phyloP scores from a whole-genome alignment of 495 filamentous ascomycete genomes.

The Tirmania nivea region DNA sequence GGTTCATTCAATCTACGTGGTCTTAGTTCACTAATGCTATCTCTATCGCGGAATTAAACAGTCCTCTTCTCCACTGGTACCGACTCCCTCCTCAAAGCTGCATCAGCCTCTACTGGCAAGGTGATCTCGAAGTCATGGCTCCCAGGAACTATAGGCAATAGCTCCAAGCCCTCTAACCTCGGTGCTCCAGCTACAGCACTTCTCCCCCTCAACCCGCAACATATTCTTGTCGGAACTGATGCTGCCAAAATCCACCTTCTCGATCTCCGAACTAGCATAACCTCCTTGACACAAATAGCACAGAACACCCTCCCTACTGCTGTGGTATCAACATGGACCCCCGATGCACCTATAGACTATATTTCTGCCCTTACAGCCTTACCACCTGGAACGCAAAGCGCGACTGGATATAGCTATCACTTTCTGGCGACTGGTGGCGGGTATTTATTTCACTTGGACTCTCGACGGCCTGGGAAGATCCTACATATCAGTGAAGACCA shows the following conservation, averaged over 20 bases:
- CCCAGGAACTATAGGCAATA: slow-evolving; percentile 5
- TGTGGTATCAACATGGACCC: slow-evolving; percentile 5
- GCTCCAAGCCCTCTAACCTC: slow-evolving; percentile 24
- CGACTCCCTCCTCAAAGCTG: slow-evolving; percentile 76
- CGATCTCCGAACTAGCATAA: slow-evolving; percentile 54
- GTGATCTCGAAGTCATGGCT: slow-evolving; percentile 50
- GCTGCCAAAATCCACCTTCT: slow-evolving; percentile 73
- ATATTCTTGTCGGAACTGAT: slow-evolving; percentile 75
- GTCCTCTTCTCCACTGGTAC: slow-evolving; percentile 70
- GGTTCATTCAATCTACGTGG: too few species aligned
- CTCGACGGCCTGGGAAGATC: slow-evolving; percentile 44
- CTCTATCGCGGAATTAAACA: neutral
- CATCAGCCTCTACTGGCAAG: slow-evolving; percentile 52
- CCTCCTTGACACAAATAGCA: slow-evolving; percentile 12
- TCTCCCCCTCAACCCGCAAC: slow-evolving; percentile 40
- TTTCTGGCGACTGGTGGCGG: slow-evolving; percentile 82
- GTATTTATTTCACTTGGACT: slow-evolving; percentile 70
- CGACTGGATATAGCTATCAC: slow-evolving; percentile 56
- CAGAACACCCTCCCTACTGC: neutral
- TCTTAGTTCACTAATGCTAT: too few species aligned
- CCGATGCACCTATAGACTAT: slow-evolving; percentile 59
- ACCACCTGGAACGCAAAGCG: slow-evolving; percentile 39
- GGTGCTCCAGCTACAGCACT: neutral
- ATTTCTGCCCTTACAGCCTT: slow-evolving; percentile 74
- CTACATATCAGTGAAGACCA: slow-evolving; percentile 76